phyloP scores from a whole-genome alignment of 2,329 filamentous ascomycete genomes.

The Scedosporium dehoogii region DNA sequence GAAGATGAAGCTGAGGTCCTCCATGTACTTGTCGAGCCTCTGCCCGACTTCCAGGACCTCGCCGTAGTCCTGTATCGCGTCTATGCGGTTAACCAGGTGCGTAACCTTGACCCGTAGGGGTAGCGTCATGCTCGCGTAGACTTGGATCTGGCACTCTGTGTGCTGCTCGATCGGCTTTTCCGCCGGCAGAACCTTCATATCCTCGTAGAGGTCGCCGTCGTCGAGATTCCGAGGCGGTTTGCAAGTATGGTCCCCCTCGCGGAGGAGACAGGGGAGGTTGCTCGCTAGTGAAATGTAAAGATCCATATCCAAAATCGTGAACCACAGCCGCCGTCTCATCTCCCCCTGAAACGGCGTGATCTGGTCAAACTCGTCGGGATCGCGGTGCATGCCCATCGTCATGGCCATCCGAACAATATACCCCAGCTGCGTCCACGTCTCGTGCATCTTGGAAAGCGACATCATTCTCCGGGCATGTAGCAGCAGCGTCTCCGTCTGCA shows the following conservation, averaged over 20 bases:
- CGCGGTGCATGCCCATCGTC: slow-evolving; percentile 49
- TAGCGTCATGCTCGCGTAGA: slow-evolving; percentile 41
- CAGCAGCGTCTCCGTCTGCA: slow-evolving; percentile 45
- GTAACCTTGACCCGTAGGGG: slow-evolving; percentile 38
- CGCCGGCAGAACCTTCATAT: slow-evolving; percentile 37
- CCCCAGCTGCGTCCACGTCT: slow-evolving; percentile 45
- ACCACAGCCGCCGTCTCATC: slow-evolving; percentile 44
- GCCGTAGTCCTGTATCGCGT: slow-evolving; percentile 40
- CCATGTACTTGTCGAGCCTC: slow-evolving; percentile 42
- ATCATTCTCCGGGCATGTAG: slow-evolving; percentile 43
- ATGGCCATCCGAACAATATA: slow-evolving; percentile 46
- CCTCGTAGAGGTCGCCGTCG: slow-evolving; percentile 36
- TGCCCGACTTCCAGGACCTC: slow-evolving; percentile 42
- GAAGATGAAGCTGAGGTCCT: slow-evolving; percentile 44
- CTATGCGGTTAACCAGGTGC: slow-evolving; percentile 39
- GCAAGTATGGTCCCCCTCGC: slow-evolving; percentile 44
- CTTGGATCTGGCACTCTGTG: slow-evolving; percentile 44
- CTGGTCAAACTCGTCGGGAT: slow-evolving; percentile 42
- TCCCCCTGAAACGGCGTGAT: slow-evolving; percentile 43
- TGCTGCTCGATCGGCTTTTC: slow-evolving; percentile 39
- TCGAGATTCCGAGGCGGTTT: slow-evolving; percentile 42
- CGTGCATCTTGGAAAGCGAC: slow-evolving; percentile 36
- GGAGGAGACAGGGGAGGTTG: slow-evolving; percentile 39
- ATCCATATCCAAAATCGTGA: slow-evolving; percentile 46
- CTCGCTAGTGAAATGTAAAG: slow-evolving; percentile 42